A percentile compares a stretch with the other conserved stretches of the same genome.
Conservation (phyloP, 179 eudicot species). For the Drosera spatulata region DNA sequence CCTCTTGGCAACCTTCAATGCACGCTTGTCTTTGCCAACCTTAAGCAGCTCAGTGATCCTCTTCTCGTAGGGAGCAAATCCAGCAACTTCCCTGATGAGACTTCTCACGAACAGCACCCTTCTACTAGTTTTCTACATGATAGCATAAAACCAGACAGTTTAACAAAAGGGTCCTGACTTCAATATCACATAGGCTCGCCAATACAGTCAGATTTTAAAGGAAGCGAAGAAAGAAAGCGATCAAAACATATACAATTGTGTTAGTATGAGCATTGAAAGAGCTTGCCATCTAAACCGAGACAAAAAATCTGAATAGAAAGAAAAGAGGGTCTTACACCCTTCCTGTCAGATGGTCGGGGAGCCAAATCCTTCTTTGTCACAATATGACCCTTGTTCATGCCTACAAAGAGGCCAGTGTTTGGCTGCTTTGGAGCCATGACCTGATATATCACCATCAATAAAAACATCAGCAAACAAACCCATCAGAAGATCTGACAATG, state of each 20-base stretch:
- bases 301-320: neutral
- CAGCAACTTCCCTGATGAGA: neutral
- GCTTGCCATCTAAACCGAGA: neutral
- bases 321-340: slow-evolving; percentile 6
- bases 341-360: slow-evolving; percentile 13
- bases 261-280: no score
- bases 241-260: no score
- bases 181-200: neutral
- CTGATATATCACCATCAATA: slow-evolving; percentile 7
- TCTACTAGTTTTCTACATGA: slow-evolving; percentile 11
- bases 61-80: no score
- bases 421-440: slow-evolving; percentile 66
- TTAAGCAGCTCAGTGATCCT: neutral
- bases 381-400: neutral
- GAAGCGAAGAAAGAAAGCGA: neutral
- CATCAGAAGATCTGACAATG: no score
- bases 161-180: neutral
- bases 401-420: slow-evolving; percentile 56
- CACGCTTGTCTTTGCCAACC: slow-evolving; percentile 16
- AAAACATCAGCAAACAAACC: no score
- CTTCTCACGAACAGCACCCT: slow-evolving; percentile 12
- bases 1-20: slow-evolving; percentile 14
- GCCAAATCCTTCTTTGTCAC: neutral
- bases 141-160: neutral
- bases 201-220: neutral